Percentiles rank a stretch among this genome's conserved stretches.
Conservation (phyloP, 2,329 filamentous ascomycete species). For the Ophiobolus disseminans region DNA sequence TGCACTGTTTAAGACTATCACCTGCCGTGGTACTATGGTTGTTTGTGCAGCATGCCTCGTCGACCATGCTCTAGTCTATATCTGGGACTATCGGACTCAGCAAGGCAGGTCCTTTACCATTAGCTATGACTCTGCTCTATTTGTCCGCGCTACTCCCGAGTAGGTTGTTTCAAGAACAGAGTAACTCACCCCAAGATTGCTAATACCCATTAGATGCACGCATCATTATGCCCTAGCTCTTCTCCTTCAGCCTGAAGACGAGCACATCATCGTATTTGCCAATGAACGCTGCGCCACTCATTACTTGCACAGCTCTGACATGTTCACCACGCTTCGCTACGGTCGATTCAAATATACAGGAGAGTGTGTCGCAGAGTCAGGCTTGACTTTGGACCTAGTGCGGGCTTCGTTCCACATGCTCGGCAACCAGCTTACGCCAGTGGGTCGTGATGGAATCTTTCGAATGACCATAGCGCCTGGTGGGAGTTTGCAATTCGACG, state of each 20-base stretch:
- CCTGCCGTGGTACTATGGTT: conserved; percentile 30
- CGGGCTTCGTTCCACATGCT: background rate
- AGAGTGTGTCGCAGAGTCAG: conserved; percentile 1
- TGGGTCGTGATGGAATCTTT: conserved; percentile 6
- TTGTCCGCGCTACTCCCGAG: background rate
- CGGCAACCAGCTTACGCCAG: conserved; percentile 5
- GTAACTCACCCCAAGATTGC: conserved; percentile 2
- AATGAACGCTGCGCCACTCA: background rate
- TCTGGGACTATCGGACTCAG: conserved; percentile 39
- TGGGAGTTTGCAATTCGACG: conserved; percentile 20
- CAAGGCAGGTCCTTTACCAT: conserved; percentile 30
- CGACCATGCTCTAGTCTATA: conserved; percentile 23
- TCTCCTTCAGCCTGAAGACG: conserved; percentile 17
- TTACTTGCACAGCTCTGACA: background rate
- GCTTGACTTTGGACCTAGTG: background rate
- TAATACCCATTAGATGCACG: conserved; percentile 1
- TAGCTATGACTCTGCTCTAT: background rate
- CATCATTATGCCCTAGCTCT: conserved; percentile 3
- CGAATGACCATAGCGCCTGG: background rate
- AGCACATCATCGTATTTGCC: conserved; percentile 19
- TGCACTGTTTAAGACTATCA: conserved; percentile 7
- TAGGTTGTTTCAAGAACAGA: background rate
- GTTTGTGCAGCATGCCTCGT: conserved; percentile 23
- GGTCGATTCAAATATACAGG: conserved; percentile 22
- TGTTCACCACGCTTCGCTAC: background rate